Base-by-base conservation (phyloP, 2,329 filamentous ascomycete genomes). In the Sarocladium strictum region DNA sequence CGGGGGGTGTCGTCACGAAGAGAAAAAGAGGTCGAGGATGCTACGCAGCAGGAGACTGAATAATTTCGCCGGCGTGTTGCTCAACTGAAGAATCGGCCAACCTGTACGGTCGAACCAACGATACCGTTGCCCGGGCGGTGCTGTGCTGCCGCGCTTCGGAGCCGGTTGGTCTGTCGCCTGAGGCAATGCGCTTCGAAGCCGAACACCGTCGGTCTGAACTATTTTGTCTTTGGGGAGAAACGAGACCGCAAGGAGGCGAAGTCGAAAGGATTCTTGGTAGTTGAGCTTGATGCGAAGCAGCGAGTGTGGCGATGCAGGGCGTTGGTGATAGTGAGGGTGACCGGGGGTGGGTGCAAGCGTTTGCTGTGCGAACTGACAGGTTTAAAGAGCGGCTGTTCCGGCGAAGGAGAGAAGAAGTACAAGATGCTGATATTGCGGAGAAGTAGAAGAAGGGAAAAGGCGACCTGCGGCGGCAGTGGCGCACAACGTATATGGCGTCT, bases 1-100 rank as follows among this genome's bases (percentile, higher is more conserved):
- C 51, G 56, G 51, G n/a, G 45, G 55, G 58, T 62, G 58, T 57
- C 60, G 58, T 62, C 57, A 64, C 54, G 51, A 54, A 54, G 38
- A 21, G 29, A 14, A 53, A 21, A 35, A 3, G 19, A 6, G 4
- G 27, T 21, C 5, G 23, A 51, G 14, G n/a, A 33, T n/a, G 35
- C 27, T 35, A 54, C 15, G 53, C 32, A 45, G 45, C 41, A 52
- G 33, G 15, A 24, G 17, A 4, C 12, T 15, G 29, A 23, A 3
- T 33, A 14, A 7, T 35, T 23, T 27, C 47, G 12, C 6, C 29
- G n/a, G 29, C n/a, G n/a, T n/a, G 5, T n/a, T 49, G 5, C 29
- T 21, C 14, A 29, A 19, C 9, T 21, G 17, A 21, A 9, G 40
- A 7, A 15, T 12, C 10, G 7, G 40, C 10, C 4, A 24, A 43